A percentile compares a stretch with the other conserved stretches of the same genome.
These are phyloP conservation scores for Brasenia schreberi DNA, from an alignment of 164 flowering plant species.

Conservation along the genomic window DNA sequence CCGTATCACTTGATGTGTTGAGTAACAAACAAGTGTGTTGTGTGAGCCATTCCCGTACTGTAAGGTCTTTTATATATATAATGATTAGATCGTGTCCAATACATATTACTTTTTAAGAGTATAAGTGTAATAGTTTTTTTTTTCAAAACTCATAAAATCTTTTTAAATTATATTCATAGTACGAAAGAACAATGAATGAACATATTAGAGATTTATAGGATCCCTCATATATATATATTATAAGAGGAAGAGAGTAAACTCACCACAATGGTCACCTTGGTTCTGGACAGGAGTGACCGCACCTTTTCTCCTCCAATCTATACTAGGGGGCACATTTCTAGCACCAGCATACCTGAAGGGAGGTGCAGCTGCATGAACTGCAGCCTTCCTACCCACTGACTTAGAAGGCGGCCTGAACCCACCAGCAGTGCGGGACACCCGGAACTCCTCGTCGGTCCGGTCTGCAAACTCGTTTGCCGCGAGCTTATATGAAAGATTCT, in stretches of 20 bases:
- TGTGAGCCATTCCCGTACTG: too few species aligned
- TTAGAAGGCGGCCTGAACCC: constrained; percentile 7
- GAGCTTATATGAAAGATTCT: constrained; percentile 11
- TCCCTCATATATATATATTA: too few species aligned
- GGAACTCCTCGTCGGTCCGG: constrained; percentile 20
- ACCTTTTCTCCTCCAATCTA: not conserved
- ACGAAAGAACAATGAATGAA: too few species aligned
- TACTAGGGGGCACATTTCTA: not conserved
- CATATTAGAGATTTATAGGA: too few species aligned
- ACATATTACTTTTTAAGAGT: too few species aligned
- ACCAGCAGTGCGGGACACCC: constrained; percentile 2
- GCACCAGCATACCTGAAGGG: not conserved
- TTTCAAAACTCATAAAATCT: too few species aligned
- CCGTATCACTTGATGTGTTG: too few species aligned
- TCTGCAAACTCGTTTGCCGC: constrained; percentile 19
- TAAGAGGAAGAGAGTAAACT: not conserved
- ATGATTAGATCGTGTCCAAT: too few species aligned
- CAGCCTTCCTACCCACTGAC: not conserved
- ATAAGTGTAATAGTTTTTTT: too few species aligned
- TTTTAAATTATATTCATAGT: too few species aligned
- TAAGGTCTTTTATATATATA: too few species aligned
- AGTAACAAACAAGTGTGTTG: too few species aligned
- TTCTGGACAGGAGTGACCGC: not conserved
- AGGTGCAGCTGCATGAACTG: not conserved
- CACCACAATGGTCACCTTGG: constrained; percentile 1